These are phyloP conservation scores for Candida endomychidarum DNA, from an alignment of 805 yeast genomes.

Conservation along the genomic window DNA sequence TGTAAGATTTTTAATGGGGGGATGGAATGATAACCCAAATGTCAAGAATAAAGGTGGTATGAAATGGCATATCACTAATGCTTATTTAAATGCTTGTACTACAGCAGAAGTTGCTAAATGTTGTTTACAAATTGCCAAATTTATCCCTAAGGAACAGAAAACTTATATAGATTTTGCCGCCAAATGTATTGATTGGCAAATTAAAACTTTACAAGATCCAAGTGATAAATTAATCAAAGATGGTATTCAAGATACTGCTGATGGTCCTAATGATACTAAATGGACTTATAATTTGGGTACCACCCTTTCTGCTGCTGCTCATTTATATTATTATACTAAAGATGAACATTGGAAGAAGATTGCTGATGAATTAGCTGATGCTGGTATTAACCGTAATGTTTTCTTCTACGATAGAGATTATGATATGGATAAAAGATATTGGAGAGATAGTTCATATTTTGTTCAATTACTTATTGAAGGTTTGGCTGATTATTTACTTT, in stretches of 20 bases:
- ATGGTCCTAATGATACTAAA: conserved; percentile 49
- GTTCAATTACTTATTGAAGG: conserved; percentile 67
- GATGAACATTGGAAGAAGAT: conserved; percentile 50
- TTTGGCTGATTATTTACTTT: conserved; percentile 59
- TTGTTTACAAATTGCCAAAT: conserved; percentile 54
- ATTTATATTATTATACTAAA: conserved; percentile 50
- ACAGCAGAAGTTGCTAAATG: conserved; percentile 68
- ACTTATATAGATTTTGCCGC: conserved; percentile 58
- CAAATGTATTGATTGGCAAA: conserved; percentile 58
- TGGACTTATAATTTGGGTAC: conserved; percentile 72
- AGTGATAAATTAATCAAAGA: conserved; percentile 58
- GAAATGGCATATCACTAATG: conserved; percentile 62
- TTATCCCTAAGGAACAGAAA: conserved; percentile 47
- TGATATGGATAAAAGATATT: conserved; percentile 52
- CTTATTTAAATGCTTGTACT: conserved; percentile 63
- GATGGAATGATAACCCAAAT: conserved; percentile 50
- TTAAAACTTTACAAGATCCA: conserved; percentile 50
- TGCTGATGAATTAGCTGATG: conserved; percentile 51
- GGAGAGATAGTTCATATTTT: conserved; percentile 65
- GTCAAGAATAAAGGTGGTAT: conserved; percentile 57
- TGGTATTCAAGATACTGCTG: conserved; percentile 52
- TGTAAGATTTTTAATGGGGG: conserved; percentile 62
- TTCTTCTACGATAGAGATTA: conserved; percentile 67
- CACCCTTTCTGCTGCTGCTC: conserved; percentile 54
- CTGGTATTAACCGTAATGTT: conserved; percentile 56